Evolutionary conservation across 176 grass and related monocot genomes (phyloP).

Genomic region (Carex littledalei): DNA sequence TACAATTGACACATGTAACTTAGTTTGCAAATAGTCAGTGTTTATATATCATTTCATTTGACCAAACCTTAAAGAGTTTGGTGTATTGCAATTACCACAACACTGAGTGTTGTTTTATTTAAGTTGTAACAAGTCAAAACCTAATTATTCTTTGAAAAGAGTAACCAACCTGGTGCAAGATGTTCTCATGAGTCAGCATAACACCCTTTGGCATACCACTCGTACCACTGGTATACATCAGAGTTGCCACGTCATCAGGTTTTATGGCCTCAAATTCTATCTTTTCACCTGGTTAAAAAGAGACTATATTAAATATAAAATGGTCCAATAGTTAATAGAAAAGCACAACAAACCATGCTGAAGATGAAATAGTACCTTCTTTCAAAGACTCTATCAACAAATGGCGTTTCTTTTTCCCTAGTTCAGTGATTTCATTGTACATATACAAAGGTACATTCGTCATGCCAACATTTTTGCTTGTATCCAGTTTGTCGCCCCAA

Average conservation of each 20-base stretch:
- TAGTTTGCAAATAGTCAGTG: background rate
- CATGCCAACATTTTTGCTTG: slow-evolving; percentile 38
- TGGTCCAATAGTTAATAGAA: background rate
- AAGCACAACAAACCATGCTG: background rate
- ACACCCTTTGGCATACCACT: slow-evolving; percentile 84
- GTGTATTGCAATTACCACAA: background rate
- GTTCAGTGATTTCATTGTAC: slow-evolving; percentile 63
- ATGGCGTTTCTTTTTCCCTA: slow-evolving; percentile 48
- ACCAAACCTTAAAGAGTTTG: background rate
- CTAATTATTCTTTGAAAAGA: background rate
- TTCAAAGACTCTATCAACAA: slow-evolving; percentile 30
- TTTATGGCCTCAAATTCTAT: slow-evolving; percentile 50
- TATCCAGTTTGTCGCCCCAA: slow-evolving; percentile 72
- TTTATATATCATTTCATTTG: background rate
- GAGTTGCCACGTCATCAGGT: slow-evolving; percentile 77
- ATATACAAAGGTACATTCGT: slow-evolving; percentile 66
- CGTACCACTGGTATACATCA: slow-evolving; percentile 99
- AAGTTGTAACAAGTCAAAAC: background rate
- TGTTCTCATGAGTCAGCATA: slow-evolving; percentile 88
- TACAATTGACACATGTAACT: too few species aligned
- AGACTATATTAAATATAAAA: background rate
- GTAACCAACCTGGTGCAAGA: slow-evolving; percentile 78
- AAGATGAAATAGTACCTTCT: slow-evolving; percentile 55
- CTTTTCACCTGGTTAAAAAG: slow-evolving; percentile 29
- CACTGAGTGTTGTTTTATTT: background rate